These are phyloP conservation scores for Cercospora sesami DNA, from an alignment of 2,329 filamentous ascomycete genomes.

Conservation along the genomic window DNA sequence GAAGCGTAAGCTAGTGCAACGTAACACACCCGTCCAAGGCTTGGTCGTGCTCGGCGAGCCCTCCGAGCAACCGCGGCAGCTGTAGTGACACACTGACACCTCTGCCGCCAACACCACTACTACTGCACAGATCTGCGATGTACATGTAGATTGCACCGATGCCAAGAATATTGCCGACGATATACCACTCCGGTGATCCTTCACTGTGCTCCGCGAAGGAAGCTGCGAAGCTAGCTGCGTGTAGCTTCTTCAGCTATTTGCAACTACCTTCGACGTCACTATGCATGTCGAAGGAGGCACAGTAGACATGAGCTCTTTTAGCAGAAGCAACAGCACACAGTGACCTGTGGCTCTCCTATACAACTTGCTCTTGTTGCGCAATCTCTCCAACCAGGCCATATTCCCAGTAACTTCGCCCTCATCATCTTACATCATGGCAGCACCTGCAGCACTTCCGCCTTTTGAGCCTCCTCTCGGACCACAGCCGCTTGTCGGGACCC, in stretches of 20 bases:
- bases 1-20: constrained; percentile 6
- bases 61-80: not conserved
- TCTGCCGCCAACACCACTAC: not conserved
- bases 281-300: constrained; percentile 3
- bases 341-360: not conserved
- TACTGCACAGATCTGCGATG: not conserved
- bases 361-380: not conserved
- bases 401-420: not conserved
- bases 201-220: not conserved
- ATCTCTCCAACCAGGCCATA: not conserved
- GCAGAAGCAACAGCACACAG: not conserved
- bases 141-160: too few relatives aligned
- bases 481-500: constrained; percentile 28
- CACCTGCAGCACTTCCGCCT: constrained; percentile 22
- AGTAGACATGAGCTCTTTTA: not conserved
- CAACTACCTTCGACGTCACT: constrained; percentile 12
- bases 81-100: too few relatives aligned
- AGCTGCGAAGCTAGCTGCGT: not conserved
- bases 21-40: not conserved
- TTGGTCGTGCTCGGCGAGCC: not conserved
- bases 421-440: not conserved
- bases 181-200: not conserved
- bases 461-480: constrained; percentile 37
- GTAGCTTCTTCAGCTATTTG: not conserved
- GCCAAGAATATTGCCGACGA: not conserved